These are phyloP conservation scores for Kwoniella sp. DNA, from an alignment of 768 basidiomycete genomes.

Conservation along the genomic window DNA sequence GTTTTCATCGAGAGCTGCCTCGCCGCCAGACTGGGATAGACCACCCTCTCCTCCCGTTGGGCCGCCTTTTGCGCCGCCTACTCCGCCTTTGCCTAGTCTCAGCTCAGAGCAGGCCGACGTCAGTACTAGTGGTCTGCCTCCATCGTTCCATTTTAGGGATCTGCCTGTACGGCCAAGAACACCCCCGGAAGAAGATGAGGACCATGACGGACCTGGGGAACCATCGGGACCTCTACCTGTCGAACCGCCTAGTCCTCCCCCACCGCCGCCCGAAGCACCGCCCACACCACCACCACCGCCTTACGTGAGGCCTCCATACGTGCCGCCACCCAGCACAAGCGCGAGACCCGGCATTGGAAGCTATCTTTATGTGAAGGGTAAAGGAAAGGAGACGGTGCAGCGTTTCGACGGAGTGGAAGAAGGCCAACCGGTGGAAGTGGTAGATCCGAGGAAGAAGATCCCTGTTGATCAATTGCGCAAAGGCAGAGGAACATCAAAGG, in stretches of 20 bases:
- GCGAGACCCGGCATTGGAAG: slow-evolving; percentile 31
- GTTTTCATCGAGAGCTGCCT: slow-evolving; percentile 17
- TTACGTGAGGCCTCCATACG: slow-evolving; percentile 34
- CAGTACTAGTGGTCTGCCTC: slow-evolving; percentile 16
- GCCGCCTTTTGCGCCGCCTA: slow-evolving; percentile 31
- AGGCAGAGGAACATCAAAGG: slow-evolving; percentile 38
- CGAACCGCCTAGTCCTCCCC: slow-evolving; percentile 21
- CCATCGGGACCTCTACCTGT: neutral
- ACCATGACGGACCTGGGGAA: slow-evolving; percentile 17
- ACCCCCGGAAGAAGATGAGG: slow-evolving; percentile 21
- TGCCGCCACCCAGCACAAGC: slow-evolving; percentile 26
- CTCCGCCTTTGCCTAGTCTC: neutral
- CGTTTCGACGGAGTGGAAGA: slow-evolving; percentile 32
- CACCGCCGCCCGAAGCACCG: slow-evolving; percentile 1
- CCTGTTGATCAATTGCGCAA: slow-evolving; percentile 18
- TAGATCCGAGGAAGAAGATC: slow-evolving; percentile 35
- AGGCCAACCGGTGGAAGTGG: slow-evolving; percentile 14
- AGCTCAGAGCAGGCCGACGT: neutral
- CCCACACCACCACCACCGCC: slow-evolving; percentile 27
- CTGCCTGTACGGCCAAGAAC: slow-evolving; percentile 26
- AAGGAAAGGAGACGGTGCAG: slow-evolving; percentile 33
- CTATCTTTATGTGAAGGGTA: slow-evolving; percentile 17
- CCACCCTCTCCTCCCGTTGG: slow-evolving; percentile 21
- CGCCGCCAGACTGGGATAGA: slow-evolving; percentile 28
- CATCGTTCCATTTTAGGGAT: slow-evolving; percentile 53